Conservation (phyloP, 805 yeast genomes). For the Yamadazyma nakazawae region DNA sequence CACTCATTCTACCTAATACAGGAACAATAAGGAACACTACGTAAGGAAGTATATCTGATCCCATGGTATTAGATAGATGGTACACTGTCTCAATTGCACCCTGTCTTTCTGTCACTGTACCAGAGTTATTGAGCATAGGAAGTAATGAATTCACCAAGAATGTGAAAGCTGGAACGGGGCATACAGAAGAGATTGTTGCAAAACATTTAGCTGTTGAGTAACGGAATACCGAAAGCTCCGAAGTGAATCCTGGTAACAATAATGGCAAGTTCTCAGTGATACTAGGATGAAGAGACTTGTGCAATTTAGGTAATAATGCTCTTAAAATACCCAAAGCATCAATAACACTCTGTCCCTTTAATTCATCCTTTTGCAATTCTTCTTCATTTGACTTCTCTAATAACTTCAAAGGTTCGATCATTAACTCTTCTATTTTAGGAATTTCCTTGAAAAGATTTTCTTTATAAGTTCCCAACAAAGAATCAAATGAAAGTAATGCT, state of each 20-base stretch:
- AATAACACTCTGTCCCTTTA: conserved; percentile 72
- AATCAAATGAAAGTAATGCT: conserved; percentile 66
- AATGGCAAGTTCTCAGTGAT: conserved; percentile 41
- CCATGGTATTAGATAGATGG: conserved; percentile 84
- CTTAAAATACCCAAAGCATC: conserved; percentile 83
- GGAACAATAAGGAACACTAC: conserved; percentile 95
- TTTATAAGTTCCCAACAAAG: conserved; percentile 52
- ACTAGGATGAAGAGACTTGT: conserved; percentile 44
- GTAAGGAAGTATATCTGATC: conserved; percentile 84
- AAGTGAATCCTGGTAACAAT: conserved; percentile 56
- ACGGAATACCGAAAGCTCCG: conserved; percentile 77
- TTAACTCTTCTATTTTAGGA: conserved; percentile 61
- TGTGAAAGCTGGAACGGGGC: conserved; percentile 72
- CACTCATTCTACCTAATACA: conserved; percentile 96
- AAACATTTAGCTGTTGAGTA: conserved; percentile 88
- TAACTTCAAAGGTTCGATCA: conserved; percentile 61
- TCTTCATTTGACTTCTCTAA: conserved; percentile 27
- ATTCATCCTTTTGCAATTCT: conserved; percentile 36
- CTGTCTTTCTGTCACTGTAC: conserved; percentile 69
- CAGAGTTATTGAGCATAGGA: conserved; percentile 78
- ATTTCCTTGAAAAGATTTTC: conserved; percentile 53
- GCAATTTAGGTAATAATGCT: conserved; percentile 65
- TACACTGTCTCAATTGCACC: conserved; percentile 92
- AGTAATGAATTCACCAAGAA: conserved; percentile 72
- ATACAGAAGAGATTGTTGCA: conserved; percentile 68